A percentile compares a stretch with the other conserved stretches of the same genome.
Evolutionary conservation across 2,329 filamentous ascomycete species (phyloP).

Genomic region (Pseudogymnoascus sp.): DNA sequence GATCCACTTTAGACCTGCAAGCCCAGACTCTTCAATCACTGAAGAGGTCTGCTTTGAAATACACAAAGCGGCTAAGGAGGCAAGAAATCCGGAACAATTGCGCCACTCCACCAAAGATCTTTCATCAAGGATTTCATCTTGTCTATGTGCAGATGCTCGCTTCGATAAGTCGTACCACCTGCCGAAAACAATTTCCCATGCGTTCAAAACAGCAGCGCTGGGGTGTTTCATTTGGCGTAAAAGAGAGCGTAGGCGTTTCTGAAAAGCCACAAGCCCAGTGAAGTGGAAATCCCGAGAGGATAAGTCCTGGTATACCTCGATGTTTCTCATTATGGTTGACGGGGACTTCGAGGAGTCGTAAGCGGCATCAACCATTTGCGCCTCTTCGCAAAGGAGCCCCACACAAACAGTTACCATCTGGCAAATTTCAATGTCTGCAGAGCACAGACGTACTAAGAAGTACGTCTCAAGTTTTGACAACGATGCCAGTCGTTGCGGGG

Average conservation of each 20-base stretch:
- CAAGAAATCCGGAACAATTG: constrained; percentile 61
- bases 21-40: constrained; percentile 48
- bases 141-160: constrained; percentile 46
- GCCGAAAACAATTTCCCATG: constrained; percentile 59
- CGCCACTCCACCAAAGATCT: constrained; percentile 55
- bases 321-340: constrained; percentile 49
- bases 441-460: constrained; percentile 56
- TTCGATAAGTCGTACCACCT: constrained; percentile 57
- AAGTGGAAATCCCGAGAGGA: constrained; percentile 56
- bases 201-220: constrained; percentile 56
- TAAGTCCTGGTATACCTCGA: constrained; percentile 53
- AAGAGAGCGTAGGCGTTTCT: constrained; percentile 54
- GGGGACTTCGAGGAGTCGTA: constrained; percentile 43
- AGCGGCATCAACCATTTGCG: constrained; percentile 43
- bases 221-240: constrained; percentile 53
- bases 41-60: constrained; percentile 48
- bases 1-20: constrained; percentile 55
- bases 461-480: constrained; percentile 53
- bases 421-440: constrained; percentile 56
- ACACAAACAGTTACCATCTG: constrained; percentile 56
- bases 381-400: constrained; percentile 54
- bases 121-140: constrained; percentile 46
- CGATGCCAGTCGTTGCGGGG: constrained; percentile 45
- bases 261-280: constrained; percentile 61
- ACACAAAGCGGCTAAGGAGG: constrained; percentile 58